Conservation (phyloP, 2,329 filamentous ascomycete species). For the Aspergillus udagawae region DNA sequence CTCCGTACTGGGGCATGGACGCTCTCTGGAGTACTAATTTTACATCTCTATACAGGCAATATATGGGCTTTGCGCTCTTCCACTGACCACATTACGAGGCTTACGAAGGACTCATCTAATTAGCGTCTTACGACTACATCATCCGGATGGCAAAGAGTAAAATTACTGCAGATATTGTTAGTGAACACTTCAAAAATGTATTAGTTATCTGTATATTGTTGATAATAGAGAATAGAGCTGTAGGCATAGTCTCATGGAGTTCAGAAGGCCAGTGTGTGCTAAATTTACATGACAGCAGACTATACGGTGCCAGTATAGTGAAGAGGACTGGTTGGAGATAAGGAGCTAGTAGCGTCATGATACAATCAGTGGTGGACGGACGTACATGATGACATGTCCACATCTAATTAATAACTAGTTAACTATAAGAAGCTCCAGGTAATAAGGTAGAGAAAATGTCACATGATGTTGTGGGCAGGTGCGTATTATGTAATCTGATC, state of each 20-base stretch:
- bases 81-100: too few relatives aligned
- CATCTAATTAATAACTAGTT: too few relatives aligned
- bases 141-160: not conserved
- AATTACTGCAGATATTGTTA: not conserved
- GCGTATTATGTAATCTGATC: conserved; percentile 27
- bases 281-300: not conserved
- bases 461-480: conserved; percentile 10
- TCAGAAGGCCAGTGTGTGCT: not conserved
- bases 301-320: too few relatives aligned
- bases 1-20: not conserved
- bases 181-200: not conserved
- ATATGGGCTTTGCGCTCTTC: not conserved
- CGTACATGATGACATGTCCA: too few relatives aligned
- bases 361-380: too few relatives aligned
- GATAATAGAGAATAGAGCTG: not conserved
- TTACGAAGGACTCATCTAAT: not conserved
- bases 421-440: too few relatives aligned
- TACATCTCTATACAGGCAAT: not conserved
- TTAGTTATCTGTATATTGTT: not conserved
- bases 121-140: not conserved
- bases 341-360: too few relatives aligned
- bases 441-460: not conserved
- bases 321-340: too few relatives aligned
- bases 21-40: not conserved
- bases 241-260: not conserved